Evolutionary conservation across 192 early-diverging fungal species (phyloP).

Genomic region (Diversispora epigaea): DNA sequence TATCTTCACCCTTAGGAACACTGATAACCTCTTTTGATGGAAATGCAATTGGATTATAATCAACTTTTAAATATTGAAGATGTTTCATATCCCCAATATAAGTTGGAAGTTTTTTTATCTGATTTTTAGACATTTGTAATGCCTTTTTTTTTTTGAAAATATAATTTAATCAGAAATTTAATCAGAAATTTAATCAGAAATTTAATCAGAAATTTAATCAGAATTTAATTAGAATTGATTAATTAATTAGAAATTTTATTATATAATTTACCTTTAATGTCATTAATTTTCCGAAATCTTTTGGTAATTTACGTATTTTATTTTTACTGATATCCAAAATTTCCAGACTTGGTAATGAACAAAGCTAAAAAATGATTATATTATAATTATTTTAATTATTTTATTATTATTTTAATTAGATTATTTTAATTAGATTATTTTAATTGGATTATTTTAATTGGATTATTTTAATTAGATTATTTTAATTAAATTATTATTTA

Average conservation of each 20-base stretch:
- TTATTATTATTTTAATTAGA: not conserved
- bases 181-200: too few species aligned
- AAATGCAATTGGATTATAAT: conserved; percentile 41
- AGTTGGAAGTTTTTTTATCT: conserved; percentile 38
- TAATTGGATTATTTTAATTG: not conserved
- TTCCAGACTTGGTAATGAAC: conserved; percentile 40
- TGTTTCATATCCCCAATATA: conserved; percentile 44
- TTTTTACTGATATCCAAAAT: conserved; percentile 48
- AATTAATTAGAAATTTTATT: too few species aligned
- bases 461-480: not conserved
- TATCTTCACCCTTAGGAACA: conserved; percentile 25
- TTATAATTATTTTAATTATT: not conserved
- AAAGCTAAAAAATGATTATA: conserved; percentile 33
- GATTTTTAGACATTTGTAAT: conserved; percentile 44
- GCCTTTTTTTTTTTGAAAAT: conserved; percentile 28
- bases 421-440: conserved; percentile 12
- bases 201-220: too few species aligned
- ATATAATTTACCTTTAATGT: conserved; percentile 36
- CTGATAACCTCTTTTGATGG: conserved; percentile 33
- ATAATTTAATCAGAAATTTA: too few species aligned
- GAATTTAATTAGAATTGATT: too few species aligned
- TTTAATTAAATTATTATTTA: not conserved
- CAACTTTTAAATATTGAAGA: conserved; percentile 45
- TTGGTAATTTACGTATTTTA: conserved; percentile 41
- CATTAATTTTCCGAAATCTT: conserved; percentile 42